phyloP scores from a whole-genome alignment of 2,329 filamentous ascomycete species.

The Colletotrichum liriopes region DNA sequence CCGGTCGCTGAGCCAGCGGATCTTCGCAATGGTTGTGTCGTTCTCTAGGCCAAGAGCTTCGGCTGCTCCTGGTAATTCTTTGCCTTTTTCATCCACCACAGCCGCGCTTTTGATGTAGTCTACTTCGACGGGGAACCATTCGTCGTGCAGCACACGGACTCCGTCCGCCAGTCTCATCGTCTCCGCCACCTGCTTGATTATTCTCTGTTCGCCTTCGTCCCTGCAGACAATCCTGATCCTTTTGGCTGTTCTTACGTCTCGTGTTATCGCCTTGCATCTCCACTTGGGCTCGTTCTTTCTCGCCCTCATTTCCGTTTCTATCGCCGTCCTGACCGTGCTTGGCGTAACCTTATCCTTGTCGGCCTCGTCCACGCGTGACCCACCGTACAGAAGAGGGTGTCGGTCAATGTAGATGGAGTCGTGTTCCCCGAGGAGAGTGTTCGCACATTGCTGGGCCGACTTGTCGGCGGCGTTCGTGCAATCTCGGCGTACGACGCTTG shows the following conservation, averaged over 20 bases:
- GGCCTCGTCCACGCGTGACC: neutral
- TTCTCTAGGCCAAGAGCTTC: neutral
- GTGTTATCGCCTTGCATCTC: neutral
- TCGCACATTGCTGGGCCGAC: conserved; percentile 8
- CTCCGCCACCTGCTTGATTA: conserved; percentile 43
- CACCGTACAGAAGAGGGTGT: neutral
- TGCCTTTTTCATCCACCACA: conserved; percentile 44
- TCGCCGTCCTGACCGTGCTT: neutral
- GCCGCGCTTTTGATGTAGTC: conserved; percentile 46
- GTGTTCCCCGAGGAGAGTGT: neutral
- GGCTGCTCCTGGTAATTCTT: neutral
- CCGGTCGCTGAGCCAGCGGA: neutral
- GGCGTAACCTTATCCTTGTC: neutral
- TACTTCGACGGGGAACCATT: conserved; percentile 47
- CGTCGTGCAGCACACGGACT: conserved; percentile 45
- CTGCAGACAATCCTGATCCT: neutral
- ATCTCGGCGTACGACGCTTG: conserved; percentile 11
- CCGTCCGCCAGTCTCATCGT: conserved; percentile 36
- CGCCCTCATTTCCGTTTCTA: neutral
- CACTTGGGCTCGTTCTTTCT: neutral
- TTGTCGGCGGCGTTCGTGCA: conserved; percentile 12
- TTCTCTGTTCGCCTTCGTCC: neutral
- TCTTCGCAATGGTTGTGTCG: neutral
- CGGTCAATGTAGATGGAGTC: neutral
- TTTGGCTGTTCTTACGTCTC: neutral